These are phyloP conservation scores for Cyberlindnera americana DNA, from an alignment of 805 yeast species.

Conservation along the genomic window DNA sequence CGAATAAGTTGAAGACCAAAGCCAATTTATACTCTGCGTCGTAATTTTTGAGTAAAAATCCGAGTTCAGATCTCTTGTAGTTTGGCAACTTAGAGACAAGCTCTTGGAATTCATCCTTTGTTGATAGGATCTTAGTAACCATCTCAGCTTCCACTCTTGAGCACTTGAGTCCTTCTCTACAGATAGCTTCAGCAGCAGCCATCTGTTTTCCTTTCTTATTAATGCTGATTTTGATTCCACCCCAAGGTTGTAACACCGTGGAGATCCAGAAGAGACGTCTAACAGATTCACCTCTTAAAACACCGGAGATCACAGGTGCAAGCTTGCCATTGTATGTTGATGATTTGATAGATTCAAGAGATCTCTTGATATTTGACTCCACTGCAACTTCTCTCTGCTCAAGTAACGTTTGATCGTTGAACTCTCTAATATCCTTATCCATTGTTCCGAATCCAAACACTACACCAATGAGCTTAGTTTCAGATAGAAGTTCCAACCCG, in stretches of 20 bases:
- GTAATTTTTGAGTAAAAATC: conserved; percentile 51
- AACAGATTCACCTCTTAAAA: conserved; percentile 1
- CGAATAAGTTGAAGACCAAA: conserved; percentile 29
- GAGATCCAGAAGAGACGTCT: conserved; percentile 37
- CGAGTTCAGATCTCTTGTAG: conserved; percentile 53
- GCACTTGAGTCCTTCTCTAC: conserved; percentile 68
- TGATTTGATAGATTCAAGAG: conserved; percentile 5
- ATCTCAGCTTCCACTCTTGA: conserved; percentile 53
- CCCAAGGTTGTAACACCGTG: conserved; percentile 49
- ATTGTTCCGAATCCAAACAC: conserved; percentile 45
- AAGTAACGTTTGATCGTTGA: conserved; percentile 17
- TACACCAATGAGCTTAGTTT: conserved; percentile 50
- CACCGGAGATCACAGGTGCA: background rate
- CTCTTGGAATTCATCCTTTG: conserved; percentile 26
- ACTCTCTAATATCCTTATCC: conserved; percentile 21
- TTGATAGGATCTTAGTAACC: conserved; percentile 42
- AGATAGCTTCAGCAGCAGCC: conserved; percentile 44
- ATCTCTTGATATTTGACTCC: conserved; percentile 23
- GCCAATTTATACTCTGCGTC: conserved; percentile 49
- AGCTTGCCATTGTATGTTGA: background rate
- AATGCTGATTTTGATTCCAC: conserved; percentile 33
- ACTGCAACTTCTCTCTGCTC: conserved; percentile 8
- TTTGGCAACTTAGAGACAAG: conserved; percentile 29
- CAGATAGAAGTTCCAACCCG: conserved; percentile 58
- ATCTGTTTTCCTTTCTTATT: conserved; percentile 35